Conservation (phyloP, 140 eudicot genomes). For the Ambrosia hybrid region DNA sequence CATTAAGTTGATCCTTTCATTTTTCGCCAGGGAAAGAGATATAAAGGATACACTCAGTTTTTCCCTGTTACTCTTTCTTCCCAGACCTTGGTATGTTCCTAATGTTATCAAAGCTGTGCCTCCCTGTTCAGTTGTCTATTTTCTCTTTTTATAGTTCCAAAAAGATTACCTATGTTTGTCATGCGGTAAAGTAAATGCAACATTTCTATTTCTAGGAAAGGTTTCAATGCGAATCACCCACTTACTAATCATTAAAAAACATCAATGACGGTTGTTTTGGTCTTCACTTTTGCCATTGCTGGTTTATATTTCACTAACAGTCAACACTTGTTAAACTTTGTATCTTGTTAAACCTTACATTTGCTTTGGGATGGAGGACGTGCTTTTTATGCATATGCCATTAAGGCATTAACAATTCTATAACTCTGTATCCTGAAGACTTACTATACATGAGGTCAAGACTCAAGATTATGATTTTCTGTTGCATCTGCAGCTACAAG, state of each 20-base stretch:
- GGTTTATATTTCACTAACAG: too few species aligned
- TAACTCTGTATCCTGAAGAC: not conserved
- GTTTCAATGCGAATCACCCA: constrained; percentile 14
- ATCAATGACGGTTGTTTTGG: constrained; percentile 8
- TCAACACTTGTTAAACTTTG: not conserved
- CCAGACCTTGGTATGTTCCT: constrained; percentile 46
- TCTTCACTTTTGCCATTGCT: not conserved
- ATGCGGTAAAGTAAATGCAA: not conserved
- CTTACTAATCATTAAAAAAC: constrained; percentile 1
- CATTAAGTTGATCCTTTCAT: not conserved
- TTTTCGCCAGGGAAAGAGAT: constrained; percentile 42
- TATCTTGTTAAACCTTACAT: constrained; percentile 15
- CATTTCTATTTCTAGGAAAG: not conserved
- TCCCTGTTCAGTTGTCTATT: too few species aligned
- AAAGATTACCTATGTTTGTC: constrained; percentile 7
- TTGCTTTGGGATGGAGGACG: constrained; percentile 8
- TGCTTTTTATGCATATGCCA: constrained; percentile 25
- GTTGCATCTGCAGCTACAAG: constrained; percentile 52
- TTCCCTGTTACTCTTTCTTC: constrained; percentile 42
- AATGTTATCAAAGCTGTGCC: not conserved
- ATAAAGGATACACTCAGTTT: constrained; percentile 32
- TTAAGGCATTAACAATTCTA: constrained; percentile 2
- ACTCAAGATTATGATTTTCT: constrained; percentile 21
- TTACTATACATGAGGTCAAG: constrained; percentile 10
- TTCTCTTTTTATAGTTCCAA: too few species aligned